Percentiles rank a stretch among this genome's conserved stretches.
Conservation (phyloP, 2,329 filamentous ascomycete genomes). For the Cercospora sp. region DNA sequence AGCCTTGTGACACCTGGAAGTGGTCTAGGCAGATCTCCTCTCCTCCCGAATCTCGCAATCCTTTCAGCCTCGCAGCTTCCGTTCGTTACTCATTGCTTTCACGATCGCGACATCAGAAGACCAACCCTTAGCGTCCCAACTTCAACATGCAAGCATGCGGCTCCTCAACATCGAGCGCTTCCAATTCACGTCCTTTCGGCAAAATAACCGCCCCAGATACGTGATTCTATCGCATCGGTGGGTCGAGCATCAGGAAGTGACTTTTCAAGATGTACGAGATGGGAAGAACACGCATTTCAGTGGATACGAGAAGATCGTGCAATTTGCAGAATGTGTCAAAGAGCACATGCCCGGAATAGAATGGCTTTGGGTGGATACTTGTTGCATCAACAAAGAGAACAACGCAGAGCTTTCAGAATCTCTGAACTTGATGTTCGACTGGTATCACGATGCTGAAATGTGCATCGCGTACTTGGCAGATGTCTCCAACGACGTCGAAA, state of each 20-base stretch:
- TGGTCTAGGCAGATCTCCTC: neutral
- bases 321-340: conserved; percentile 1
- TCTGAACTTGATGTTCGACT: conserved; percentile 28
- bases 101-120: neutral
- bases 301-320: conserved; percentile 20
- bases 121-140: neutral
- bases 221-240: conserved; percentile 20
- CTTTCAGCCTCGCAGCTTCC: neutral
- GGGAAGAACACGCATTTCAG: neutral
- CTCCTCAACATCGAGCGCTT: too few relatives aligned
- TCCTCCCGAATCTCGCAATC: neutral
- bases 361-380: conserved; percentile 21
- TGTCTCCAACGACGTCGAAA: conserved; percentile 6
- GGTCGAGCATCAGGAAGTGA: conserved; percentile 11
- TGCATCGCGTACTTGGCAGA: conserved; percentile 27
- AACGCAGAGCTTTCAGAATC: conserved; percentile 23
- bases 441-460: conserved; percentile 22
- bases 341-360: conserved; percentile 2
- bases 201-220: conserved; percentile 8
- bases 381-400: conserved; percentile 2
- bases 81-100: neutral
- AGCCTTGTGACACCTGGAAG: neutral
- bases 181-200: conserved; percentile 3
- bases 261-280: conserved; percentile 11
- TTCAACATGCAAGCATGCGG: neutral